These are phyloP conservation scores for Phaeosphaeriaceae sp. DNA, from an alignment of 2,329 filamentous ascomycete genomes.

Conservation along the genomic window DNA sequence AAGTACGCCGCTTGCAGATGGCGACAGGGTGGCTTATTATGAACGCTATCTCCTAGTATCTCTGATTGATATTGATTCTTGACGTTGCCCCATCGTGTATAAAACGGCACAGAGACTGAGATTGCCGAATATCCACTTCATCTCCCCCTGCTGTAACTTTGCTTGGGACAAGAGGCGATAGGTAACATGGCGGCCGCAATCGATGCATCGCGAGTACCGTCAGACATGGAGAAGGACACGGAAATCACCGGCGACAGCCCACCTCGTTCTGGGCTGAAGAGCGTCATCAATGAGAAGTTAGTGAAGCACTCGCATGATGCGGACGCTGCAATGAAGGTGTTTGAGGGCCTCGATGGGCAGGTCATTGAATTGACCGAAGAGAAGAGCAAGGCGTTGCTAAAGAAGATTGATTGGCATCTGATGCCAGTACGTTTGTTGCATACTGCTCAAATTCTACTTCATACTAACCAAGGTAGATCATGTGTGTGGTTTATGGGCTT, in stretches of 20 bases:
- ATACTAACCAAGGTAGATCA: conserved; percentile 47
- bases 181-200: conserved; percentile 11
- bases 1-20: conserved; percentile 13
- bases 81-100: neutral
- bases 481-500: conserved; percentile 64
- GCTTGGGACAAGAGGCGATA: neutral
- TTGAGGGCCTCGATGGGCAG: conserved; percentile 57
- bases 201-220: conserved; percentile 1
- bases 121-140: too few species aligned
- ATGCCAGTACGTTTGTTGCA: conserved; percentile 54
- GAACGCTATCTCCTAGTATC: neutral
- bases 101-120: neutral
- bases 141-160: too few species aligned
- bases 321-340: conserved; percentile 66
- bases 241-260: conserved; percentile 12
- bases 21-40: conserved; percentile 25
- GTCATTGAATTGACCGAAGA: conserved; percentile 61
- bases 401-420: conserved; percentile 67
- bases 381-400: conserved; percentile 65
- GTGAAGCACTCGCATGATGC: conserved; percentile 62
- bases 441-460: neutral
- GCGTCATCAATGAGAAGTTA: conserved; percentile 32
- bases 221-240: conserved; percentile 25
- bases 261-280: conserved; percentile 13
- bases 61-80: neutral